Evolutionary conservation across 2,329 filamentous ascomycete species (phyloP).

Genomic region (Colletotrichum spaethianum): DNA sequence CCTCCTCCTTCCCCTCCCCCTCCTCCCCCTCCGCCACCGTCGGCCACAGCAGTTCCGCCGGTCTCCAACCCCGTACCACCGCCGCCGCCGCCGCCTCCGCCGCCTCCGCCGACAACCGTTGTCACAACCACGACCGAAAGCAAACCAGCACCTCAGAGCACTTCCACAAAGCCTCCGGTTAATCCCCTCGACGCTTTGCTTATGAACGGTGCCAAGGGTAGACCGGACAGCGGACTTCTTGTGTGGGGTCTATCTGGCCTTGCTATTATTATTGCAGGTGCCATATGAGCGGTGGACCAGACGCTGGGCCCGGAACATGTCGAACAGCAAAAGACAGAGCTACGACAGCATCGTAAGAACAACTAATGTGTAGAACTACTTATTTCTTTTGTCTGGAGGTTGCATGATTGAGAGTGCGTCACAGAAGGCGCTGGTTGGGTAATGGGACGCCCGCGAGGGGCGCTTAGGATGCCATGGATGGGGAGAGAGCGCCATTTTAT

Average conservation of each 20-base stretch:
- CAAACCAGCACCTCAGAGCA: constrained; percentile 2
- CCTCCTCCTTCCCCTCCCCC: constrained; percentile 14
- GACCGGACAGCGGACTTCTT: not conserved
- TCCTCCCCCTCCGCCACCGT: not conserved
- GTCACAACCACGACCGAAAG: not conserved
- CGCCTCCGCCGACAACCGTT: not conserved
- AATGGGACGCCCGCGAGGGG: not conserved
- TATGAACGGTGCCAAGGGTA: constrained; percentile 4
- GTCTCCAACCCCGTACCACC: not conserved
- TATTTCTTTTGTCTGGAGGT: constrained; percentile 16
- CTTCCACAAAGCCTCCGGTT: constrained; percentile 16
- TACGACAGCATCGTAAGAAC: not conserved
- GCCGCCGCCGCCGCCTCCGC: constrained; percentile 1
- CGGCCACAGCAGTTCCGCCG: constrained; percentile 8
- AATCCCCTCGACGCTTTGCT: constrained; percentile 36
- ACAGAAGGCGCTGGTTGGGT: constrained; percentile 1
- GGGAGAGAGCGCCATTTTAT: not conserved
- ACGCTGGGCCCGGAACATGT: not conserved
- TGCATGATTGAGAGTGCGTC: not conserved
- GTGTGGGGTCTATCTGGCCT: not conserved
- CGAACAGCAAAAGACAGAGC: not conserved
- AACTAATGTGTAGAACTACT: constrained; percentile 36
- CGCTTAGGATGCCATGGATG: not conserved
- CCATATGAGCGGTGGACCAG: not conserved
- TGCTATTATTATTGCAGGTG: not conserved